Conservation (phyloP, 192 early-diverging fungal genomes). For the Thamnidium elegans region DNA sequence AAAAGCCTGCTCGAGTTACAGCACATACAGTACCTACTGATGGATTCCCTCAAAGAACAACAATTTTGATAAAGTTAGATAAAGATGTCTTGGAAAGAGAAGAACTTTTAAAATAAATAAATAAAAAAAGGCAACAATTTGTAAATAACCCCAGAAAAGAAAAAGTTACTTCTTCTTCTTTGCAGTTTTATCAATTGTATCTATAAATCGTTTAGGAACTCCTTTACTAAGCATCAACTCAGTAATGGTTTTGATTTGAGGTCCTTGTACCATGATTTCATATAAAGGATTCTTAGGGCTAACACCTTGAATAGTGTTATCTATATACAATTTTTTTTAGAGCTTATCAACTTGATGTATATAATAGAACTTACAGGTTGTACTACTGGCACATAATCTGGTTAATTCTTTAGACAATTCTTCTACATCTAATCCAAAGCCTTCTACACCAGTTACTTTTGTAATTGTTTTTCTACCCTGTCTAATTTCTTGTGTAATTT, state of each 20-base stretch:
- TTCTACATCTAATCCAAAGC: constrained; percentile 60
- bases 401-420: constrained; percentile 56
- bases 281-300: constrained; percentile 50
- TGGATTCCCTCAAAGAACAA: constrained; percentile 84
- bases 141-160: neutral
- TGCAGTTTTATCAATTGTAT: constrained; percentile 37
- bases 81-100: constrained; percentile 74
- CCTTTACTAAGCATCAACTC: constrained; percentile 46
- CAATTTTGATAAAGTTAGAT: constrained; percentile 96
- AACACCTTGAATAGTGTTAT: constrained; percentile 47
- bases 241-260: constrained; percentile 62
- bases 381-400: constrained; percentile 62
- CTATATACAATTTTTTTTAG: constrained; percentile 30
- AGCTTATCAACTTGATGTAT: neutral
- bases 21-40: constrained; percentile 90
- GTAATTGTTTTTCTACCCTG: constrained; percentile 67
- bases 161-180: constrained; percentile 14
- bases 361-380: constrained; percentile 46
- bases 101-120: constrained; percentile 60
- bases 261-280: constrained; percentile 79
- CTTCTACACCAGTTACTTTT: constrained; percentile 60
- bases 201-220: constrained; percentile 51
- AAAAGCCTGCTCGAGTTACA: constrained; percentile 80
- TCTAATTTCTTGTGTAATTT: constrained; percentile 56
- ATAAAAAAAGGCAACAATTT: too few species aligned